phyloP scores from a whole-genome alignment of 2,329 filamentous ascomycete genomes.

The Nannizziopsis barbatae region DNA sequence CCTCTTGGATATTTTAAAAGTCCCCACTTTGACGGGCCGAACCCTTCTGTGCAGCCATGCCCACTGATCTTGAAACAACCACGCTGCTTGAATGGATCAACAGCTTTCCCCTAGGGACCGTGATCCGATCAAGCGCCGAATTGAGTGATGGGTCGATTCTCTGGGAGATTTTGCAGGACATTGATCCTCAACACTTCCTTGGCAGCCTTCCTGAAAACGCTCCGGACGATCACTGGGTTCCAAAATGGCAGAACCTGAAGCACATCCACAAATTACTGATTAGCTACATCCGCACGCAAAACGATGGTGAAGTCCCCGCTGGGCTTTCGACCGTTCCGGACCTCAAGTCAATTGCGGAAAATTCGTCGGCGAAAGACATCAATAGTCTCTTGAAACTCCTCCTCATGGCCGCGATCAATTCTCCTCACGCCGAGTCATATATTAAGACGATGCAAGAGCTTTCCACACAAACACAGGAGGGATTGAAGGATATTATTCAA shows the following conservation, averaged over 20 bases:
- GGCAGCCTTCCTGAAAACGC: slow-evolving; percentile 38
- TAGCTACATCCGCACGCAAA: slow-evolving; percentile 37
- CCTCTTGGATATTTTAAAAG: too few species aligned
- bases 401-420: slow-evolving; percentile 51
- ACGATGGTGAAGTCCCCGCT: slow-evolving; percentile 33
- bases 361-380: slow-evolving; percentile 33
- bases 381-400: slow-evolving; percentile 52
- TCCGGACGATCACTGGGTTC: slow-evolving; percentile 37
- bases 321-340: slow-evolving; percentile 36
- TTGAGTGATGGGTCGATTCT: slow-evolving; percentile 37
- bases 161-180: slow-evolving; percentile 40
- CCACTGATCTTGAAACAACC: slow-evolving; percentile 36
- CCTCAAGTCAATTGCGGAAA: slow-evolving; percentile 38
- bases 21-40: slow-evolving; percentile 2
- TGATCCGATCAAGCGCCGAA: slow-evolving; percentile 32
- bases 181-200: slow-evolving; percentile 39
- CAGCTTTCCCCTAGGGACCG: slow-evolving; percentile 35
- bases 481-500: slow-evolving; percentile 38
- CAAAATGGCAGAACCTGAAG: slow-evolving; percentile 41
- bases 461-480: slow-evolving; percentile 35
- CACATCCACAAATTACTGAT: slow-evolving; percentile 38
- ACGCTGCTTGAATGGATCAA: slow-evolving; percentile 40
- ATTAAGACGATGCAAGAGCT: slow-evolving; percentile 39
- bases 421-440: slow-evolving; percentile 46
- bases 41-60: slow-evolving; percentile 26